Percentiles rank a stretch among this genome's conserved stretches.
Evolutionary conservation across 176 grass and related monocot genomes (phyloP).

Genomic region (Neostapfia colusana): DNA sequence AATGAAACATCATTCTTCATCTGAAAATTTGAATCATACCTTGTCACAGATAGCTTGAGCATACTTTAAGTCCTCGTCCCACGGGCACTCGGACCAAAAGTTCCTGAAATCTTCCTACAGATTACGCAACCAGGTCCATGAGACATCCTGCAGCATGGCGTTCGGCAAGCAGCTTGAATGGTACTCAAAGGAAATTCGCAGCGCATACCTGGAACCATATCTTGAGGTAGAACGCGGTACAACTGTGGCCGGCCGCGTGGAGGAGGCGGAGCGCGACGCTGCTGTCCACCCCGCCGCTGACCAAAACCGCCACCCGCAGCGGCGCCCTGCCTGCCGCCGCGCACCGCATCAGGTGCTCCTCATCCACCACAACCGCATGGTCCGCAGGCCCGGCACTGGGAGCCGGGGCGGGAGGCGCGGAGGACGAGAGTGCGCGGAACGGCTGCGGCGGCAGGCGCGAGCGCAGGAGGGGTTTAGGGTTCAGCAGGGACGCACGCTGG

Average conservation of each 20-base stretch:
- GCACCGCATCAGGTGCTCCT: slow-evolving; percentile 54
- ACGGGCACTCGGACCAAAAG: slow-evolving; percentile 98
- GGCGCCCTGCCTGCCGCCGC: slow-evolving; percentile 42
- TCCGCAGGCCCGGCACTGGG: background rate
- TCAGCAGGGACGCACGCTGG: slow-evolving; percentile 22
- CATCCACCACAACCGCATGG: slow-evolving; percentile 5
- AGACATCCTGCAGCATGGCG: background rate
- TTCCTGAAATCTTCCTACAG: slow-evolving; percentile 95
- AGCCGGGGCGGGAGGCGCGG: background rate
- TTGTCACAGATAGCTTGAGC: slow-evolving; percentile 80
- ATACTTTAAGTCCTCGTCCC: slow-evolving; percentile 97
- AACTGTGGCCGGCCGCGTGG: slow-evolving; percentile 77
- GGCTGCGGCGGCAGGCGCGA: background rate
- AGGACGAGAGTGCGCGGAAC: slow-evolving; percentile 26
- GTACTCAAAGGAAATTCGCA: background rate
- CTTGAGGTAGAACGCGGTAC: slow-evolving; percentile 96
- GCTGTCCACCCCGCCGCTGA: slow-evolving; percentile 96
- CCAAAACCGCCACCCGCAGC: slow-evolving; percentile 66
- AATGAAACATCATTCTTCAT: slow-evolving; percentile 2
- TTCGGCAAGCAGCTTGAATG: background rate
- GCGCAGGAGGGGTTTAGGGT: slow-evolving; percentile 6
- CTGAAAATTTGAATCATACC: slow-evolving; percentile 40
- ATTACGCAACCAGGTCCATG: background rate
- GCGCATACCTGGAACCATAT: slow-evolving; percentile 89
- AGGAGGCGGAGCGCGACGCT: slow-evolving; percentile 91